These are phyloP conservation scores for Helenozyma baotianmanensis DNA, from an alignment of 805 yeast genomes.

Conservation along the genomic window DNA sequence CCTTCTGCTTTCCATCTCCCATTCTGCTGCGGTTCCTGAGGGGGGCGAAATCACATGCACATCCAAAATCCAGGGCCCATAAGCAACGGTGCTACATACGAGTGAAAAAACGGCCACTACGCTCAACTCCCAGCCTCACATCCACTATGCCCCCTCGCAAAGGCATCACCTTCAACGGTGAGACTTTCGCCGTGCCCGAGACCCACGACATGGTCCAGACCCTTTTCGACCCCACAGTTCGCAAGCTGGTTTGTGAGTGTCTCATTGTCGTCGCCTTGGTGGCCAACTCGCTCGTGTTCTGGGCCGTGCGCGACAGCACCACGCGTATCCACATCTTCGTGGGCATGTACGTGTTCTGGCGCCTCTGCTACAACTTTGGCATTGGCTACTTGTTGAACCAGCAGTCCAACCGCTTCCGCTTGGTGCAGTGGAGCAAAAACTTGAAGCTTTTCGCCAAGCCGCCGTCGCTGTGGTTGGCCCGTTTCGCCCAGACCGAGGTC, in stretches of 20 bases:
- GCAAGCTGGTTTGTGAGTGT: constrained; percentile 64
- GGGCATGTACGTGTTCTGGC: constrained; percentile 64
- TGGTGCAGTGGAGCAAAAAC: constrained; percentile 50
- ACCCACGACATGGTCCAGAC: constrained; percentile 85
- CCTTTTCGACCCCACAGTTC: constrained; percentile 68
- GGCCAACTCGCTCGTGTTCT: constrained; percentile 30
- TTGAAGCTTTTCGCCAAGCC: constrained; percentile 39
- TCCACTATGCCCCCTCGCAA: constrained; percentile 9
- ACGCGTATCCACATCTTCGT: constrained; percentile 39
- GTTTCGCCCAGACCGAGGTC: constrained; percentile 31
- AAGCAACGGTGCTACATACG: too few relatives aligned
- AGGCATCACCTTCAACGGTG: constrained; percentile 44
- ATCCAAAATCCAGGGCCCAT: too few relatives aligned
- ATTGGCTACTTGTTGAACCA: constrained; percentile 63
- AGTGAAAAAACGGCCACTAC: too few relatives aligned
- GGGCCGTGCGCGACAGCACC: constrained; percentile 20
- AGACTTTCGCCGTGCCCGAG: constrained; percentile 47
- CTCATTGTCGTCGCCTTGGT: constrained; percentile 43
- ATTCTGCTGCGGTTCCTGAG: too few relatives aligned
- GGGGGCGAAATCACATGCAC: too few relatives aligned
- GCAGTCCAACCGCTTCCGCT: constrained; percentile 56
- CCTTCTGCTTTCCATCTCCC: too few relatives aligned
- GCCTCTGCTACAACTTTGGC: constrained; percentile 73
- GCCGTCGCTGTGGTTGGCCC: constrained; percentile 32
- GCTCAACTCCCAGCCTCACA: too few relatives aligned